Percentiles rank a stretch among this genome's conserved stretches.
phyloP scores from a whole-genome alignment of 2,329 filamentous ascomycete species.

The Trichoderma hamatum region DNA sequence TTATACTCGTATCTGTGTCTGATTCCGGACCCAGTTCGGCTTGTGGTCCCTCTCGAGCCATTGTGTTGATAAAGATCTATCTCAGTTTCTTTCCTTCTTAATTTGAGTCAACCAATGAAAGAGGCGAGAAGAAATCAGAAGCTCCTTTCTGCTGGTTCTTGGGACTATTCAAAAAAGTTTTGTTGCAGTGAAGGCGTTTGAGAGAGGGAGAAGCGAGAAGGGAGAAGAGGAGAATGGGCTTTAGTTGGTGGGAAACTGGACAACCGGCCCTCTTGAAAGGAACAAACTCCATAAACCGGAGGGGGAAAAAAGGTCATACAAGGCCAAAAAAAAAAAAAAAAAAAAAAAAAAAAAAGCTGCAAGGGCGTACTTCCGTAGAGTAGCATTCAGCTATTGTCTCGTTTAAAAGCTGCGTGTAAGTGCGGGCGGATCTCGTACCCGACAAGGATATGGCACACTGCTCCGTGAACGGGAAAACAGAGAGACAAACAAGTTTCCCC shows the following conservation, averaged over 20 bases:
- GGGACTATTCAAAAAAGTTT: background rate
- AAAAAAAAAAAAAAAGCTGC: background rate
- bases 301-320: background rate
- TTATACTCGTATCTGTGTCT: slow-evolving; percentile 6
- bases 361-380: background rate
- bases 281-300: background rate
- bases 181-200: background rate
- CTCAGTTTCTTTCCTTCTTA: background rate
- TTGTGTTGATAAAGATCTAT: background rate
- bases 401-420: background rate
- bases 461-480: too few relatives aligned
- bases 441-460: too few relatives aligned
- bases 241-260: background rate
- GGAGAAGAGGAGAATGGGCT: background rate
- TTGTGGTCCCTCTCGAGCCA: background rate
- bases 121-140: background rate
- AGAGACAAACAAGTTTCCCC: too few relatives aligned
- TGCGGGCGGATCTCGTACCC: background rate
- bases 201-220: background rate
- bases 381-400: background rate
- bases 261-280: background rate
- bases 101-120: background rate
- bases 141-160: background rate
- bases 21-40: slow-evolving; percentile 24
- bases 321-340: background rate